Evolutionary conservation across 2,329 filamentous ascomycete genomes (phyloP), one percentile per base, ranked within the genome.

Genomic region (Beauveria bassiana): DNA sequence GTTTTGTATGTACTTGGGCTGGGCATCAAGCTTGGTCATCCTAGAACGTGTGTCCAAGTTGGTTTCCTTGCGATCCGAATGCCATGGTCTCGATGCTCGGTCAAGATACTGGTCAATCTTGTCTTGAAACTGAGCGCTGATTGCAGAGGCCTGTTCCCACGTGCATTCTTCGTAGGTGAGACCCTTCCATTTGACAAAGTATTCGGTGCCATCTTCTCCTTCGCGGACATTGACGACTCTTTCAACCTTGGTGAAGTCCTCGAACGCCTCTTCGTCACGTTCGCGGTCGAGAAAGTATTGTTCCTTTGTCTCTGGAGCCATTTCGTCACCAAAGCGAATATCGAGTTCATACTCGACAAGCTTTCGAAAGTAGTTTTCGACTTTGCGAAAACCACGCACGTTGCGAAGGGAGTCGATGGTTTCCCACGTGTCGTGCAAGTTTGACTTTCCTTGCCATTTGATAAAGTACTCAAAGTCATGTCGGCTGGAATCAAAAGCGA

Each of bases 361-460:
- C 72, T 93, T 96, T 68, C 88, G 87, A 74, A 90, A 93, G 77
- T 98, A 99, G 72, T 99, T 99, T 70, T 98, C 95, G 8, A 99
- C 82, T 62, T 93, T 92, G 54, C 93, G 90, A 66, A 88, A 88
- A 64, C 95, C 93, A 64, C 91, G 90, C 71, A 88, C 89, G n/a
- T 86, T 84, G 26, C 85, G 81, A 31, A 97, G 83, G 22, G 80
- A 83, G 61, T 90, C 86, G 63, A 88, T 87, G 0, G 86, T 87
- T 74, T 98, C 93, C 93, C 95, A 99, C 0, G 92, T 96, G 61
- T 96, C 90, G 77, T 99, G 95, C 68, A 96, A 87, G 72, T 99
- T 92, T 12, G 95, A 96, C 74, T 92, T 91, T 66, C 88, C 91
- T 74, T 97, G 91, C 95, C 96, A 99, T 78, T 99, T 99, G 75